Evolutionary conservation across 805 yeast genomes (phyloP).

Genomic region (Yarrowia bubula): DNA sequence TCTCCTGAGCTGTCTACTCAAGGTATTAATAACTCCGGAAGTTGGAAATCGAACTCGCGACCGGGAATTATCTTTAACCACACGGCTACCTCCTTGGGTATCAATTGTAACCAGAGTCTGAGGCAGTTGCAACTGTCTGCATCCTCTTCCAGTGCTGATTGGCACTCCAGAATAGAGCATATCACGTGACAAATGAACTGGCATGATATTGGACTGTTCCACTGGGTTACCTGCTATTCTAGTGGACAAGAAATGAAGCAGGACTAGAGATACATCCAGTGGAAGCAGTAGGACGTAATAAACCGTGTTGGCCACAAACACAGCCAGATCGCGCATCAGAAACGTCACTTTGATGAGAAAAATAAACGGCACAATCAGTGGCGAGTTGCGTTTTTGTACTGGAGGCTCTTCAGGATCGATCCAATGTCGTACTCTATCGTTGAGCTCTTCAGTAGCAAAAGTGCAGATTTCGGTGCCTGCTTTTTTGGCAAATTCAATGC

Average conservation of each 20-base stretch:
- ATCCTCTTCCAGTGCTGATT: conserved; percentile 6
- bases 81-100: not conserved
- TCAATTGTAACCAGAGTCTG: not conserved
- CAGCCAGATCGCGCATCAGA: not conserved
- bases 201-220: not conserved
- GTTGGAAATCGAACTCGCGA: not conserved
- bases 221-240: not conserved
- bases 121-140: not conserved
- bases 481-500: not conserved
- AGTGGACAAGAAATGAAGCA: not conserved
- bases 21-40: not conserved
- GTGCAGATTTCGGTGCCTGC: not conserved
- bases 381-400: not conserved
- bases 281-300: not conserved
- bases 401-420: not conserved
- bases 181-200: not conserved
- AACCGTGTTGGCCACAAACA: not conserved
- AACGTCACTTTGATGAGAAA: not conserved
- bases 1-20: not conserved
- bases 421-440: not conserved
- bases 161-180: conserved; percentile 5
- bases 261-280: not conserved
- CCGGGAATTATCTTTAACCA: not conserved
- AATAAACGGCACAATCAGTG: not conserved
- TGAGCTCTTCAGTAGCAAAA: not conserved